Evolutionary conservation across 2,329 filamentous ascomycete species (phyloP), one percentile per base, ranked within the genome.

Genomic region (Fusarium mexicanum): DNA sequence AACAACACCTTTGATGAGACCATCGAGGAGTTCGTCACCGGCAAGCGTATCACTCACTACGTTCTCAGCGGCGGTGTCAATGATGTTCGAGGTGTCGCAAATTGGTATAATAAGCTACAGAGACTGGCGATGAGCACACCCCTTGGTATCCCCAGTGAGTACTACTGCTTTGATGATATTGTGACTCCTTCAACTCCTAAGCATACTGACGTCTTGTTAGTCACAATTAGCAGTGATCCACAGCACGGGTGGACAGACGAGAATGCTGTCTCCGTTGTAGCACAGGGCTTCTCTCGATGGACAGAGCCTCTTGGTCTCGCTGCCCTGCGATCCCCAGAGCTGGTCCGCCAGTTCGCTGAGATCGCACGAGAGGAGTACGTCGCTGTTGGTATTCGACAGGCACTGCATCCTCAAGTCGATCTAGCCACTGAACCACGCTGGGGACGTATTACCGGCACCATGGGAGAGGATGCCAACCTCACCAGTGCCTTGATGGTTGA

Each of bases 371-470:
- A 87, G 71, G 87, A 89, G 71, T 84, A 84, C 41, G 60, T 81
- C 4, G 81, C 83, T 3, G 77, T 84, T 11, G 83, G 87, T 5
- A 79, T 88, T 14, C 83, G 86, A 11, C 80, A 81, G 6, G 83
- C 86, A 4, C 79, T 89, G 0, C 86, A 88, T 57, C 87, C 87
- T 0, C 86, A 88, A 64, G 83, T 87, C 12, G 86, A 89, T 69
- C 77, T 89, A 1, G 78, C 86, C 0, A 89, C 87, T 2, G 87
- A 89, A 67, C 85, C 85, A 7, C 80, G 87, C 2, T 89, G 87
- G 87, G 83, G 85, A 0, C 81, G 87, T 3, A 84, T 86, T 4
- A 77, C 76, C 3, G 81, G 80, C 10, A 87, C 85, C 1, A 86
- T 86, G 78, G 86, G 86, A 5, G 87, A 89, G 64, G 84, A 88